Percentiles rank a stretch among this genome's conserved stretches.
Evolutionary conservation across 2,329 filamentous ascomycete species (phyloP).

Genomic region (Trichoderma afroharzianum): DNA sequence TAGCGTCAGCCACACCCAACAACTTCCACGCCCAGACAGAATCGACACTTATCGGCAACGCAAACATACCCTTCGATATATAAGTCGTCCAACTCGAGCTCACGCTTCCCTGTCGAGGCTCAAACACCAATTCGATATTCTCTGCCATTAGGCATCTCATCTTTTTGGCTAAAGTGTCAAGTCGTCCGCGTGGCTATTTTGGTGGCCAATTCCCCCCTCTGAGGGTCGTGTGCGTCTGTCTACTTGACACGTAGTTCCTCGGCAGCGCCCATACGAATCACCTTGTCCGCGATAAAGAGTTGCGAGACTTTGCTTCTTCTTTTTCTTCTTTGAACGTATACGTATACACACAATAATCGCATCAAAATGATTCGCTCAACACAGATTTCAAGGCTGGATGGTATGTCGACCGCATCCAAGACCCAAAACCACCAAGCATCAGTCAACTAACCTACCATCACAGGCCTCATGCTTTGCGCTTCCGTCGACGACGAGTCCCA

Average conservation of each 20-base stretch:
- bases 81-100: background rate
- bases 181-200: background rate
- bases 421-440: background rate
- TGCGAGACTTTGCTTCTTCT: background rate
- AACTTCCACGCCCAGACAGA: background rate
- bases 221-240: background rate
- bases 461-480: constrained; percentile 90
- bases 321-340: background rate
- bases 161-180: background rate
- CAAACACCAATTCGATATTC: background rate
- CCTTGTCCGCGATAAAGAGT: background rate
- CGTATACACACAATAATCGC: background rate
- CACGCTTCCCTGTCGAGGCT: background rate
- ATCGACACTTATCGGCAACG: background rate
- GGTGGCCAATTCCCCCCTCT: background rate
- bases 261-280: background rate
- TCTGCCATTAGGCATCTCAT: background rate
- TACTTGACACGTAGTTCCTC: constrained; percentile 25
- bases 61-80: background rate
- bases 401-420: constrained; percentile 41
- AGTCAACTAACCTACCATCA: background rate
- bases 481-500: constrained; percentile 89
- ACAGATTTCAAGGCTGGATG: constrained; percentile 90
- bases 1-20: constrained; percentile 2
- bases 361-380: constrained; percentile 79